These are phyloP conservation scores for Suillus paluster DNA, from an alignment of 768 basidiomycete genomes.

Conservation along the genomic window DNA sequence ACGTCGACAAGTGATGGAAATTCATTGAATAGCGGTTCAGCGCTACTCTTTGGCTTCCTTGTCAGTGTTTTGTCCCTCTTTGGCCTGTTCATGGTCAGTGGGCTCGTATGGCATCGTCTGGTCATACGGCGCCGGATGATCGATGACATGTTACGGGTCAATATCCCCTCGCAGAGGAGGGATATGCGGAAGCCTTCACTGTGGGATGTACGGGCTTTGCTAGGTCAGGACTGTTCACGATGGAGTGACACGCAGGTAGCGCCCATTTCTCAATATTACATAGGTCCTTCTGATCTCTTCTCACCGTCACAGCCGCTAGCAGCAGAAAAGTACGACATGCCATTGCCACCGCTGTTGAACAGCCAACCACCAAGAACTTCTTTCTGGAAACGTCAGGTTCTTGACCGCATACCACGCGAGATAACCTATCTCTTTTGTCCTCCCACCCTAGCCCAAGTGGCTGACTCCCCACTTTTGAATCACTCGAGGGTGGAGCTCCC, in stretches of 20 bases:
- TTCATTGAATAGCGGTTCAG: slow-evolving; percentile 14
- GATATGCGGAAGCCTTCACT: slow-evolving; percentile 21
- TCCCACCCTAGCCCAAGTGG: not conserved
- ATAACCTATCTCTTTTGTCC: slow-evolving; percentile 32
- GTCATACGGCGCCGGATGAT: slow-evolving; percentile 31
- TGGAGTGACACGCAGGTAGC: slow-evolving; percentile 30
- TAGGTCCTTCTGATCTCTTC: not conserved
- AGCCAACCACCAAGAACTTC: slow-evolving; percentile 11
- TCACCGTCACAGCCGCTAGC: slow-evolving; percentile 28
- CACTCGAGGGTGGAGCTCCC: slow-evolving; percentile 10
- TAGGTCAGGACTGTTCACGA: slow-evolving; percentile 4
- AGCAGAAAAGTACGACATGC: slow-evolving; percentile 12
- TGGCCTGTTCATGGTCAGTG: slow-evolving; percentile 34
- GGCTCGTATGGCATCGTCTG: slow-evolving; percentile 38
- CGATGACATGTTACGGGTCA: slow-evolving; percentile 22
- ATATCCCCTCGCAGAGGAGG: not conserved
- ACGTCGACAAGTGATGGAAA: not conserved
- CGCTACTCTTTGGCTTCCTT: slow-evolving; percentile 37
- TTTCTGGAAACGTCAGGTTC: slow-evolving; percentile 27
- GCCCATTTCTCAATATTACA: slow-evolving; percentile 23
- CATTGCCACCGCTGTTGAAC: slow-evolving; percentile 4
- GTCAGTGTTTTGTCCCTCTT: slow-evolving; percentile 35
- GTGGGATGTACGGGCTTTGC: slow-evolving; percentile 27
- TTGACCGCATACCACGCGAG: slow-evolving; percentile 25
- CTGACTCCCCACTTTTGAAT: not conserved